Base-by-base conservation (phyloP, 2,329 filamentous ascomycete species). In the Aspergillus sp. region DNA sequence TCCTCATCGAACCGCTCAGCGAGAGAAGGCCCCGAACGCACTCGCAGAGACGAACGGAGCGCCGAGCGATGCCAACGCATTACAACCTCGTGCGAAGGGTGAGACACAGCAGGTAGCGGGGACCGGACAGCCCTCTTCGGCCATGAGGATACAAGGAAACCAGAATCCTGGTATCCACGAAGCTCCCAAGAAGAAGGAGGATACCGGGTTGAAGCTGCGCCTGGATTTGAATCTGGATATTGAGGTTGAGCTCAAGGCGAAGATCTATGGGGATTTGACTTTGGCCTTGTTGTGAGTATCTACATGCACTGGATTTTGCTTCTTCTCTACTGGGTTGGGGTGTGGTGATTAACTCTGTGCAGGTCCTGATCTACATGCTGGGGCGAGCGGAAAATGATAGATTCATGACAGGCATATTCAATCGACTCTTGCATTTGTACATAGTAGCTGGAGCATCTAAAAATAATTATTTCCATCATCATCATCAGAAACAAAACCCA, bases 221-320 rank as follows among this genome's bases (percentile, higher is more conserved):
- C 79, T 95, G 28, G 91, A 93, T 72, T 80, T 92, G 60, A 93
- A 93, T 76, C 81, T 95, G 58, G 91, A 95, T 68, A 84, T 95
- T 57, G 91, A 95, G 77, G 91, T 95, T 64, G 89, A 92, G 70
- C 84, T 95, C 64, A 95, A 94, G 82, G 91, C 91, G 25, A 89
- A 89, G 76, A 93, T 95, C 67, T 88, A 93, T 70, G 92, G 92
- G 72, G 92, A 96, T 79, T 79, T 96, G 66, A 93, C 91, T 43
- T 77, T 95, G 67, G 89, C 89, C 66, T 83, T 95, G 72, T 87
- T 90, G 90, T 92, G 84, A 82, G 87, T 88, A 11, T 7, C 28
- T 11, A 5, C 30, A 15, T 7, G 38, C 17, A n/a, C 25, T 22
- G 22, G 7, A 28, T 30, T 4, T 15, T 50, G 9, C 9, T 38